Conservation (phyloP, 768 basidiomycete genomes). For the Tephrocybe sp. region DNA sequence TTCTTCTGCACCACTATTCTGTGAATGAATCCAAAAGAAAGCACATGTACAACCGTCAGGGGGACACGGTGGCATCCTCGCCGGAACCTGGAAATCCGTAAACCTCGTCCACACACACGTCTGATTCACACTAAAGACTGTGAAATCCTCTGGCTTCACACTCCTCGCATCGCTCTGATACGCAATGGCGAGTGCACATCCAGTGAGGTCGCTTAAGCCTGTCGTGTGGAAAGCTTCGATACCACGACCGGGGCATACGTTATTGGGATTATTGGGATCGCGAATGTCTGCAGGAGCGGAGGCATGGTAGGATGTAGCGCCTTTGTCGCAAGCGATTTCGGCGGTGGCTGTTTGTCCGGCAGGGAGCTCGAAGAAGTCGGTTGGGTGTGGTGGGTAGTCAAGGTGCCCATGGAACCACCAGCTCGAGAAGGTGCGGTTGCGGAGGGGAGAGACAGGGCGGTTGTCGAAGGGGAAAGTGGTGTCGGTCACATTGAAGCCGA, state of each 20-base stretch:
- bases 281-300: slow-evolving; percentile 55
- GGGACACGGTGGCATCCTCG: slow-evolving; percentile 66
- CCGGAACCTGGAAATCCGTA: slow-evolving; percentile 69
- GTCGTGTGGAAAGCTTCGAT: slow-evolving; percentile 52
- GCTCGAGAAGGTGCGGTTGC: slow-evolving; percentile 50
- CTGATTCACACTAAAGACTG: slow-evolving; percentile 72
- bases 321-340: slow-evolving; percentile 60
- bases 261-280: slow-evolving; percentile 42
- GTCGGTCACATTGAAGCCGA: slow-evolving; percentile 63
- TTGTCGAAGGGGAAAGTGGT: slow-evolving; percentile 59
- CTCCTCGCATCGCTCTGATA: slow-evolving; percentile 60
- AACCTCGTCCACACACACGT: slow-evolving; percentile 71
- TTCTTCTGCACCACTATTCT: slow-evolving; percentile 60
- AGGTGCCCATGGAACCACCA: slow-evolving; percentile 70
- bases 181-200: slow-evolving; percentile 72
- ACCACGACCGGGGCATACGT: slow-evolving; percentile 49
- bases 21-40: slow-evolving; percentile 73
- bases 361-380: slow-evolving; percentile 57
- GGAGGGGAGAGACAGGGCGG: slow-evolving; percentile 47
- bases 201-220: slow-evolving; percentile 50
- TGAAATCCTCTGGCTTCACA: slow-evolving; percentile 67
- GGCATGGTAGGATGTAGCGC: slow-evolving; percentile 54
- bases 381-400: slow-evolving; percentile 50
- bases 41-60: slow-evolving; percentile 63
- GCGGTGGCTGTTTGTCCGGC: slow-evolving; percentile 53